Percentiles rank a stretch among this genome's conserved stretches.
phyloP scores from a whole-genome alignment of 1,284 basidiomycete genomes.

The Schizophyllum amplum region DNA sequence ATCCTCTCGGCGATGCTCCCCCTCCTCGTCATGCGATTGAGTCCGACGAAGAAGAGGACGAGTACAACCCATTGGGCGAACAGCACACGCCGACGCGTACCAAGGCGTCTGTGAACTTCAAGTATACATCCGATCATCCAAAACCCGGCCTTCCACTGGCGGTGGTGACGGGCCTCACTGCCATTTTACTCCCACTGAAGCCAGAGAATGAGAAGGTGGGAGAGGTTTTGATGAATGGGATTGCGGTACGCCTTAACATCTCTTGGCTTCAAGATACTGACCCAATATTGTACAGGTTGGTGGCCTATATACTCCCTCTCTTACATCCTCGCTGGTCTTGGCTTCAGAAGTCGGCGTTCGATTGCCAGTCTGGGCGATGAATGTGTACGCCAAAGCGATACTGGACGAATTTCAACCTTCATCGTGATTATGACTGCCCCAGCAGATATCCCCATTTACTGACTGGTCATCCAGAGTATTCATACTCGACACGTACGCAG shows the following conservation, averaged over 20 bases:
- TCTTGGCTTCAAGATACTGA: not conserved
- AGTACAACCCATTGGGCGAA: slow-evolving; percentile 35
- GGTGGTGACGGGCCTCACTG: not conserved
- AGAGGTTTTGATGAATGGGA: slow-evolving; percentile 34
- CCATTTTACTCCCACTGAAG: not conserved
- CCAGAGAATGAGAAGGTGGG: slow-evolving; percentile 46
- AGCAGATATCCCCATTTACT: not conserved
- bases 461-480: slow-evolving; percentile 27
- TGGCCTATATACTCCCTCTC: slow-evolving; percentile 38
- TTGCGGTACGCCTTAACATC: slow-evolving; percentile 31
- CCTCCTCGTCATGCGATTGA: slow-evolving; percentile 56
- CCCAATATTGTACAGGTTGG: slow-evolving; percentile 34
- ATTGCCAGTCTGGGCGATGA: slow-evolving; percentile 45
- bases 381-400: slow-evolving; percentile 36
- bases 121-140: slow-evolving; percentile 34
- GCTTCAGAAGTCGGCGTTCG: slow-evolving; percentile 44
- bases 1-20: slow-evolving; percentile 46
- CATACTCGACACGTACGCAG: slow-evolving; percentile 47
- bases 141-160: slow-evolving; percentile 25
- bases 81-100: slow-evolving; percentile 21
- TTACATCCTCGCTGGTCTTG: slow-evolving; percentile 37
- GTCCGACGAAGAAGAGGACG: slow-evolving; percentile 62
- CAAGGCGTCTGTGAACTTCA: slow-evolving; percentile 36
- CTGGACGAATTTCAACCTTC: slow-evolving; percentile 37
- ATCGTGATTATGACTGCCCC: slow-evolving; percentile 25